Base-by-base conservation (phyloP, 78 protist species). In the Mastigamoeba balamuthi region DNA sequence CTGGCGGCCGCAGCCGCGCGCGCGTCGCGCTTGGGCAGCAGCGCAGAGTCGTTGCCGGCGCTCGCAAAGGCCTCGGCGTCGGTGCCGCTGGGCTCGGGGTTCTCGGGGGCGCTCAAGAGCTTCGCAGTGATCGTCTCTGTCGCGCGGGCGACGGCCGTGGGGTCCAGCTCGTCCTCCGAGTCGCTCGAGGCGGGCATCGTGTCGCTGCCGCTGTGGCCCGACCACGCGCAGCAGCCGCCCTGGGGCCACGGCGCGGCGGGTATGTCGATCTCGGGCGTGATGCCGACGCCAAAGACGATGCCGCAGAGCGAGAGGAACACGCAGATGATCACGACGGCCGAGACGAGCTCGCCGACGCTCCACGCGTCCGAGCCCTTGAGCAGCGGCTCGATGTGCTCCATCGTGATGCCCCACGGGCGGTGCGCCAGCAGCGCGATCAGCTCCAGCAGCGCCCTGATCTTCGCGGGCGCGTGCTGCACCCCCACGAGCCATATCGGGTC, bases 401-500 rank as follows among this genome's bases (percentile, higher is more conserved):
- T 67, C 3, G 86, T 85, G 43, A 89, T 36, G 35, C 66, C 66
- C 93, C 93, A 89, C 6, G 93, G 93, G 65, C 77, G 91, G 44
- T 89, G 87, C 5, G 87, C 89, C 75, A 89, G 74, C 30, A 84
- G 66, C 52, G 69, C 67, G 29, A 72, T 77, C 35, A 82, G 65
- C 52, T 86, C 48, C 9, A 86, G 58, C n/a, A 89, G 80, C 28
- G 73, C 75, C 73, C 80, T 76, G 6, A 89, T 39, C 44, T 89
- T 89, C 42, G 53, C 69, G 29, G 93, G 92, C 25, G 77, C 69
- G 64, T 78, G 35, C 29, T 86, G 83, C 17, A 89, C 66, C 27
- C 91, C 89, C n/a, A 74, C 40, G 17, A 89, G 70, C 93, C 93
- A 89, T 17, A 33, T 33, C 33, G 87, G 85, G n/a, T 81, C 89